These are phyloP conservation scores for Fusarium palustre DNA, from an alignment of 2,329 filamentous ascomycete species.

Conservation along the genomic window DNA sequence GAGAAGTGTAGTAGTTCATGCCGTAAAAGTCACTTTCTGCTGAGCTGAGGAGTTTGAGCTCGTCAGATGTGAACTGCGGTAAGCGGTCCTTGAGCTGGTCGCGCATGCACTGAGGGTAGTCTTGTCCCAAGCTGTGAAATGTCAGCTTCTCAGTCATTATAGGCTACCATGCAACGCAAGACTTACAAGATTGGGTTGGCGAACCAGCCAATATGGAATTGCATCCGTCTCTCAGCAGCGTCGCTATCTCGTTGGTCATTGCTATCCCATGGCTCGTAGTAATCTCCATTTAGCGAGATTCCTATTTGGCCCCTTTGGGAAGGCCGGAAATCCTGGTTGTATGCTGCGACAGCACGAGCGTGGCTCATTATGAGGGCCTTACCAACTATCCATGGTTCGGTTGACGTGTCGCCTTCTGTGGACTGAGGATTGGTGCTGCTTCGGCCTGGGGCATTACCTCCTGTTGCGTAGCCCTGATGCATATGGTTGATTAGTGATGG, in stretches of 20 bases:
- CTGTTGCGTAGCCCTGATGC: background rate
- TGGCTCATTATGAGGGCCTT: background rate
- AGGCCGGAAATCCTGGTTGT: background rate
- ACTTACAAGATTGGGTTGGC: background rate
- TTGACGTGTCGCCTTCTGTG: background rate
- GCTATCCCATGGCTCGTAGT: background rate
- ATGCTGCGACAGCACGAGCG: background rate
- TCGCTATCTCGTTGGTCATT: background rate
- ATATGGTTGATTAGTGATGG: too few relatives aligned
- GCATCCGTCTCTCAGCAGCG: background rate
- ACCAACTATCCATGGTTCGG: background rate
- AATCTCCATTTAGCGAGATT: background rate
- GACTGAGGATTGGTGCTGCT: background rate
- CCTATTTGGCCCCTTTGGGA: background rate
- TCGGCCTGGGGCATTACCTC: background rate
- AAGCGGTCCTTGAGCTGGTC: background rate
- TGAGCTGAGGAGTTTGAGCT: background rate
- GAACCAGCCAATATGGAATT: background rate
- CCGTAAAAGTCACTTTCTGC: background rate
- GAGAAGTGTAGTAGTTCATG: background rate
- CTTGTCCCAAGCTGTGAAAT: background rate
- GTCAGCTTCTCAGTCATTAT: too few relatives aligned
- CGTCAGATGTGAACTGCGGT: background rate
- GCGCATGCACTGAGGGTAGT: background rate
- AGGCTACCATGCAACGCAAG: too few relatives aligned